Evolutionary conservation across 176 grass and related monocot species (phyloP), one percentile per base, ranked within the genome.

Genomic region (Poa annua): DNA sequence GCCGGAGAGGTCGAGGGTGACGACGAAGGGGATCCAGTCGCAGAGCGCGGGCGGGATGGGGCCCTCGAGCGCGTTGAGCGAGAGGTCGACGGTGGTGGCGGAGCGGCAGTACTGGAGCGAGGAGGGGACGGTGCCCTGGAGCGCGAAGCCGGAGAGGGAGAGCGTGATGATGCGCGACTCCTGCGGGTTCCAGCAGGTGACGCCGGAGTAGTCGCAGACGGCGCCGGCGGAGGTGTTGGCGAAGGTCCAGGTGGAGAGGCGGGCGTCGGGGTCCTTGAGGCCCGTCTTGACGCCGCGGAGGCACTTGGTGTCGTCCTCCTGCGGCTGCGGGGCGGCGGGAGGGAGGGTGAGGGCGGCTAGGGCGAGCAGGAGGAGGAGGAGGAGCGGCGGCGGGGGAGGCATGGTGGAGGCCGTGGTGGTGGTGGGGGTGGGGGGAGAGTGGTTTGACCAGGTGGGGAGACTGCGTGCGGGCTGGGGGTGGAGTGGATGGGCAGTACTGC

Each of bases 181-280:
- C 82, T 98, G 93, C 80, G 7, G 25, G 85, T 98, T 98, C 93
- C 96, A 98, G 91, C 96, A 98, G 21, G 51, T 32, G 49, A 99
- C 61, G 55, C 96, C 91, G 17, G 1, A 8, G 83, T 81, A 93
- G 5, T 19, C 32, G 91, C 93, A 99, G 55, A 96, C 69, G 75
- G 70, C 83, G 60, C 85, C 85, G 0, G 36, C 65, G 0, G 91
- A 76, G 61, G 32, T 16, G 89, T 96, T 99, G 15, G 0, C 4
- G 85, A 97, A 90, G 68, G 26, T 36, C 93, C 96, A 99, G 54
- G 62, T 26, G 7, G 20, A 7, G 16, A 89, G 79, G n/a, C 51
- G 64, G 5, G 0, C 4, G 15, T 71, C 60, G 8, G 92, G 83
- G 80, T 93, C 87, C 15, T 0, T 2, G 41, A 98, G 87, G 13